These are phyloP conservation scores for Ambrosiella cleistominuta DNA, from an alignment of 2,329 filamentous ascomycete species.

Conservation along the genomic window DNA sequence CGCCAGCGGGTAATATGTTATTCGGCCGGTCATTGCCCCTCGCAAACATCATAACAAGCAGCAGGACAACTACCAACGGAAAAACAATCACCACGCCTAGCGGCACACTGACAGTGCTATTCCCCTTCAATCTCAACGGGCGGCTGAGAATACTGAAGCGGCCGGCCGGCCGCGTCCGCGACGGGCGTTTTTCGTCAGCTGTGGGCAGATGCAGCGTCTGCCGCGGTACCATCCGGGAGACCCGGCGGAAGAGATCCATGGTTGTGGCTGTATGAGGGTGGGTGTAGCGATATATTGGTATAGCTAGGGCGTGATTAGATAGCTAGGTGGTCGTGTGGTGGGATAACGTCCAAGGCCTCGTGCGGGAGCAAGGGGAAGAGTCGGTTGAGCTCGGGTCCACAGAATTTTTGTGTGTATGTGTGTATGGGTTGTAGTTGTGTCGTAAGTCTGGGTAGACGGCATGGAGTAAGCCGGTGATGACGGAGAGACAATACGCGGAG, in stretches of 20 bases:
- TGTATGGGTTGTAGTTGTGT: too few species aligned
- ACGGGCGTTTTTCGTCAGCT: conserved; percentile 30
- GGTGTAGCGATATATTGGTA: neutral
- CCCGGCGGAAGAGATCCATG: conserved; percentile 44
- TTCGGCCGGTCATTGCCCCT: conserved; percentile 60
- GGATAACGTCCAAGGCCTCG: too few species aligned
- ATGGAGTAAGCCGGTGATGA: too few species aligned
- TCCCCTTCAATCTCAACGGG: conserved; percentile 74
- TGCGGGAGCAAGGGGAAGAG: too few species aligned
- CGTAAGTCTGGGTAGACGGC: too few species aligned
- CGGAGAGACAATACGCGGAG: too few species aligned
- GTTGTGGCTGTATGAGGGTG: conserved; percentile 2
- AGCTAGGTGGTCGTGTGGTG: too few species aligned
- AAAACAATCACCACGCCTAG: conserved; percentile 86
- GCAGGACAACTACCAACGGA: conserved; percentile 79
- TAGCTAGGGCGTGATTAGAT: too few species aligned
- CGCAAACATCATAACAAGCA: conserved; percentile 73
- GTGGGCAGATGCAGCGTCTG: conserved; percentile 30
- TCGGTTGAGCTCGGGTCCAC: too few species aligned
- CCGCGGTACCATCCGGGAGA: conserved; percentile 31
- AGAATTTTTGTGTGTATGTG: too few species aligned
- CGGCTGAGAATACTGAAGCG: conserved; percentile 66
- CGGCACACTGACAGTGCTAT: conserved; percentile 82
- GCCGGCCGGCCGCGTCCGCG: conserved; percentile 26
- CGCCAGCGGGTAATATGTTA: conserved; percentile 71